These are phyloP conservation scores for Nakazawaea molendinolei DNA, from an alignment of 805 yeast species.

Conservation along the genomic window DNA sequence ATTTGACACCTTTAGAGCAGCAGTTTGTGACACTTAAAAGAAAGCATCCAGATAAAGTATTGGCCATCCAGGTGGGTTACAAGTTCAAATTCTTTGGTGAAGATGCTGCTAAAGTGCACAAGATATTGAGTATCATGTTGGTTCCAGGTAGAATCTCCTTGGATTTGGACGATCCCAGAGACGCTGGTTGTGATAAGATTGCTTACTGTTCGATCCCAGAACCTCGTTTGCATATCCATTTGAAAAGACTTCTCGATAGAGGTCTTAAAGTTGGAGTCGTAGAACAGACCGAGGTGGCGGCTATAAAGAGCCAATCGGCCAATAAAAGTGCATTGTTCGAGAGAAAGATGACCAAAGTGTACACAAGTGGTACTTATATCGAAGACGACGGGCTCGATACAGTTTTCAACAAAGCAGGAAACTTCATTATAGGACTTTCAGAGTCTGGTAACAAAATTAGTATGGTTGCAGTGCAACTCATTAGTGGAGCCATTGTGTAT, in stretches of 20 bases:
- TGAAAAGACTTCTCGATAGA: conserved; percentile 60
- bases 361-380: conserved; percentile 79
- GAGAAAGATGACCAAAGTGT: conserved; percentile 62
- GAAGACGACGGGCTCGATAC: conserved; percentile 39
- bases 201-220: conserved; percentile 88
- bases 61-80: conserved; percentile 88
- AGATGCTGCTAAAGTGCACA: conserved; percentile 71
- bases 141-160: conserved; percentile 60
- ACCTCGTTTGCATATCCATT: conserved; percentile 62
- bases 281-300: conserved; percentile 76
- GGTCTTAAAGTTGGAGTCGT: conserved; percentile 86
- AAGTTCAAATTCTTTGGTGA: conserved; percentile 81
- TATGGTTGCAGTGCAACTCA: conserved; percentile 59
- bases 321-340: conserved; percentile 56
- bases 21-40: conserved; percentile 67
- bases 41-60: conserved; percentile 54
- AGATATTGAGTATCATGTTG: conserved; percentile 60
- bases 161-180: conserved; percentile 40
- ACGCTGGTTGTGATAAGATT: conserved; percentile 40
- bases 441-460: conserved; percentile 28
- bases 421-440: conserved; percentile 40
- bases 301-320: conserved; percentile 49
- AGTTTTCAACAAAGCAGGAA: conserved; percentile 25
- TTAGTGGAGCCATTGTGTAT: conserved; percentile 68
- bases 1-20: conserved; percentile 70